Conservation (phyloP, 2,329 filamentous ascomycete genomes). For the Neofusicoccum cordaticola region DNA sequence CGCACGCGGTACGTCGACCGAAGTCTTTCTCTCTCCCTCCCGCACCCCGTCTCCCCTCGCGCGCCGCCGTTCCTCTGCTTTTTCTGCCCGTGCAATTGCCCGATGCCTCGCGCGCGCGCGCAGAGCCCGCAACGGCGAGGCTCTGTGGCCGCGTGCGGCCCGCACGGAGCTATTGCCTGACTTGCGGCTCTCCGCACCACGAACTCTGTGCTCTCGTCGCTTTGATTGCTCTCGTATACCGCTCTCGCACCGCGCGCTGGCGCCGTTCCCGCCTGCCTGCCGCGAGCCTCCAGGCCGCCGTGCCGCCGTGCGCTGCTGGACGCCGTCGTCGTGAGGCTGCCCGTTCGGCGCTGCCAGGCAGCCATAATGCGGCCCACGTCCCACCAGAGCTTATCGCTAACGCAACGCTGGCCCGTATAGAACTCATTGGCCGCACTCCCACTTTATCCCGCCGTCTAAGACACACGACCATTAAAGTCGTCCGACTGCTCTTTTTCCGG, state of each 20-base stretch:
- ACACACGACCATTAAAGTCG: neutral
- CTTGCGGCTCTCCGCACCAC: constrained; percentile 14
- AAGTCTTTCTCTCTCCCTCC: neutral
- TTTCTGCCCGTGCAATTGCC: constrained; percentile 7
- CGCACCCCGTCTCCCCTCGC: neutral
- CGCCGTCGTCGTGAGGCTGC: neutral
- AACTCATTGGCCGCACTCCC: constrained; percentile 4
- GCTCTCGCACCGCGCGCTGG: neutral
- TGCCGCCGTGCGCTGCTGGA: neutral
- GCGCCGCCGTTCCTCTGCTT: neutral
- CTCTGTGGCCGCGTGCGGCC: constrained; percentile 4
- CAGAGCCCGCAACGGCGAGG: neutral
- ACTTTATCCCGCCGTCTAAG: neutral
- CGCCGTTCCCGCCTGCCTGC: neutral
- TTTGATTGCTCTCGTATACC: constrained; percentile 8
- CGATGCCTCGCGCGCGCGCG: neutral
- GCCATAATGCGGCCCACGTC: constrained; percentile 1
- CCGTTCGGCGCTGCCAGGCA: neutral
- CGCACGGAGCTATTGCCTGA: constrained; percentile 13
- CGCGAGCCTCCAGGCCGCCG: too few species aligned
- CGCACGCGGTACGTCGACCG: constrained; percentile 14
- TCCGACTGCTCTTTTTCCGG: neutral
- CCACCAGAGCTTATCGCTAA: constrained; percentile 13
- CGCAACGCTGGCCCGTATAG: neutral
- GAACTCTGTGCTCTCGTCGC: constrained; percentile 4